Evolutionary conservation across 768 basidiomycete species (phyloP).

Genomic region (Xerocomellus intermedius): DNA sequence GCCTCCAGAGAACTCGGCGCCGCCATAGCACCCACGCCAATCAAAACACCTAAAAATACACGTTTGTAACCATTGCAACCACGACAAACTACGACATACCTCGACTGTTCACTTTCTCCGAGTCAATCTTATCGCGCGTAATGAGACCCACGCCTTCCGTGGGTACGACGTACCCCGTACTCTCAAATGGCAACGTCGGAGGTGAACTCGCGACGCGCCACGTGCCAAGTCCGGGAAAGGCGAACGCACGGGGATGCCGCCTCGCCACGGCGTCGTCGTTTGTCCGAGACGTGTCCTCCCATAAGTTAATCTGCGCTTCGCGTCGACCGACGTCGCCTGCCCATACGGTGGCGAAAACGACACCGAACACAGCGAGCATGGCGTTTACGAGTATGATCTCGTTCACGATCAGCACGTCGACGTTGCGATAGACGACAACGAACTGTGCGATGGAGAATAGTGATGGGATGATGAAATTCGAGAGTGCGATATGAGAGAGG

Average conservation of each 20-base stretch:
- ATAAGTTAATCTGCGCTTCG: not conserved
- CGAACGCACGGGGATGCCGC: not conserved
- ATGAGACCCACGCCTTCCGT: not conserved
- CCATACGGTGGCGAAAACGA: constrained; percentile 36
- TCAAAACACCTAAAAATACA: not conserved
- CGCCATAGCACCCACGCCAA: not conserved
- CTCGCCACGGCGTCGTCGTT: not conserved
- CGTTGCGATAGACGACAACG: constrained; percentile 28
- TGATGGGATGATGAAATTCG: constrained; percentile 34
- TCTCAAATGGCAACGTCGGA: constrained; percentile 4
- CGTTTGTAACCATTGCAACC: not conserved
- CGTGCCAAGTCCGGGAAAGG: constrained; percentile 15
- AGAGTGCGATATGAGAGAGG: constrained; percentile 31
- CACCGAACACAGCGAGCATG: constrained; percentile 33
- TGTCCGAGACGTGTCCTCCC: not conserved
- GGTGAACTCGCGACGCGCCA: constrained; percentile 18
- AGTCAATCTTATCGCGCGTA: not conserved
- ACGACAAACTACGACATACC: constrained; percentile 2
- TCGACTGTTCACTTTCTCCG: not conserved
- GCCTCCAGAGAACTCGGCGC: not conserved
- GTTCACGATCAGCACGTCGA: constrained; percentile 23
- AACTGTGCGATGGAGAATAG: constrained; percentile 32
- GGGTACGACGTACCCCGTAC: not conserved
- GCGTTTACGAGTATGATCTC: constrained; percentile 29
- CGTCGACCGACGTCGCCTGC: constrained; percentile 11